phyloP scores from a whole-genome alignment of 352 stramenopile genomes.

The Pythium apleroticum region DNA sequence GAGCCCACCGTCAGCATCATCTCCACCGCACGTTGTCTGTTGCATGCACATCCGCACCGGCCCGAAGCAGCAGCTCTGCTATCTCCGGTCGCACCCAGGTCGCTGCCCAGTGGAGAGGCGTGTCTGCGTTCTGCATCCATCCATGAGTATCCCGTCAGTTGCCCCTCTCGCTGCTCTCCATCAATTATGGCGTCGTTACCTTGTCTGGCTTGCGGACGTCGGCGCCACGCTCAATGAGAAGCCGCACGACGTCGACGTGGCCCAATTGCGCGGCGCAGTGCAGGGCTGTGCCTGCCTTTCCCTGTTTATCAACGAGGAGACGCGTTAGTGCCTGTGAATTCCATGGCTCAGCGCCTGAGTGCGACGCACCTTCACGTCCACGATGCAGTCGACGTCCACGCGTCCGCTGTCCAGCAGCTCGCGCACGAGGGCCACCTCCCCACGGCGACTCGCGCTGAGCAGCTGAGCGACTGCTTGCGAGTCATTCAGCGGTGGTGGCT shows the following conservation, averaged over 20 bases:
- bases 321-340: no score
- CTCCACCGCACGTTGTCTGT: neutral
- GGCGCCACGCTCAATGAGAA: neutral
- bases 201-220: neutral
- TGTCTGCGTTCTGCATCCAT: neutral
- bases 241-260: neutral
- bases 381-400: neutral
- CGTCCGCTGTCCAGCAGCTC: conserved; percentile 2
- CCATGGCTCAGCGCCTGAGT: no score
- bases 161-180: neutral
- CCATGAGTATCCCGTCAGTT: neutral
- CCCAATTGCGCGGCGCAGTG: neutral
- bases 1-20: neutral
- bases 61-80: neutral
- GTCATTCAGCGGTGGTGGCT: neutral
- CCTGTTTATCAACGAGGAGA: no score
- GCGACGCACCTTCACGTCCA: neutral
- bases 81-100: neutral
- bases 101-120: neutral
- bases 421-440: neutral
- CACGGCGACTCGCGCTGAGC: neutral
- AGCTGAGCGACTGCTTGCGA: neutral
- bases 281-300: neutral
- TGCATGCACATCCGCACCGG: neutral
- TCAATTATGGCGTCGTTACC: neutral